Percentiles rank a stretch among this genome's conserved stretches.
phyloP scores from a whole-genome alignment of 2,329 filamentous ascomycete species.

The Trichophyton benhamiae region DNA sequence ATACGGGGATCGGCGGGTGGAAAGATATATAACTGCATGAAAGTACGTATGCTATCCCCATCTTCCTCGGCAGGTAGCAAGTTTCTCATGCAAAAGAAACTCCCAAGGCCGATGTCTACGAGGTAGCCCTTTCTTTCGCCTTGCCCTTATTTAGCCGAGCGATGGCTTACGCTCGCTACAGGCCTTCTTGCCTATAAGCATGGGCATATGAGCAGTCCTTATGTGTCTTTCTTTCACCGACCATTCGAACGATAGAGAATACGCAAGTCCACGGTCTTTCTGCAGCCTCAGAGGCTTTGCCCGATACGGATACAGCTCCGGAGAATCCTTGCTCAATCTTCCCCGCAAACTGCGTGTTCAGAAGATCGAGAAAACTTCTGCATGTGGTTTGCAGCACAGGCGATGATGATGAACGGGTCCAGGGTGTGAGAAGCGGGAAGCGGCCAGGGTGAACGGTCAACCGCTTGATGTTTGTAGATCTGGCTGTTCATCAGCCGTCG shows the following conservation, averaged over 20 bases:
- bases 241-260: neutral
- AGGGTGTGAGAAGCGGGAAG: neutral
- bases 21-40: neutral
- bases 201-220: neutral
- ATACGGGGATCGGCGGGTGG: neutral
- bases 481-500: neutral
- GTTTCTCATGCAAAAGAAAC: too few species aligned
- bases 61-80: too few species aligned
- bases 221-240: neutral
- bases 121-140: too few species aligned
- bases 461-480: neutral
- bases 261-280: neutral
- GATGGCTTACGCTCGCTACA: too few species aligned
- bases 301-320: neutral
- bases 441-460: neutral
- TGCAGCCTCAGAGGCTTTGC: neutral
- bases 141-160: neutral
- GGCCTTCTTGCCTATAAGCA: too few species aligned
- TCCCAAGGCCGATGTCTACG: too few species aligned
- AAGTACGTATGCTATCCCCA: too few species aligned
- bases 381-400: neutral
- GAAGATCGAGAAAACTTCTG: neutral
- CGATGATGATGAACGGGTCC: neutral
- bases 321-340: neutral
- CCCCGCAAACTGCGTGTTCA: neutral